Base-by-base conservation (phyloP, 225 moss, liverwort and hornwort species). In the Pseudisothecium myosuroides region DNA sequence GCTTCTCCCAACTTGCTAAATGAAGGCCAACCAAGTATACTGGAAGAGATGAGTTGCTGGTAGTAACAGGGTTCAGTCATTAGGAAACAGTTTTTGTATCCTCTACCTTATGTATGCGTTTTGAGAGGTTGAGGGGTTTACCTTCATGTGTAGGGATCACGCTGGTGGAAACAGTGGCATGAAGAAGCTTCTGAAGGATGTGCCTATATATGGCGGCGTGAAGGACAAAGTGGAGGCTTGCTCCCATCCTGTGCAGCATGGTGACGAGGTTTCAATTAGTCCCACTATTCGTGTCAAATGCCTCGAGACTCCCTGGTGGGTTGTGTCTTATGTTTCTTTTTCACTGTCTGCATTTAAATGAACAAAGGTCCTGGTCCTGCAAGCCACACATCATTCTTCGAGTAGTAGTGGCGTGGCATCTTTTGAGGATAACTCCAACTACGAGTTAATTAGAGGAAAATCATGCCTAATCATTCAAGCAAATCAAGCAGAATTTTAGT, bases 151-250 rank as follows among this genome's bases (percentile, higher is more conserved):
- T 78, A 94, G 92, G 94, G 94, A 93, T 54, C 91, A 94, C 61
- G 94, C 93, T 69, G 93, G 93, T 29, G 93, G 94, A 55, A 93
- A 94, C 87, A 92, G 77, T 71, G 92, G 87, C 56, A 91, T 93
- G 89, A 93, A 92, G 90, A 91, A 92, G 82, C 90, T 92, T 83
- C 85, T 94, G 52, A 92, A 89, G 64, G 93, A 91, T 88, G 90
- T 93, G 81, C 88, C 89, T 26, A 87, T 92, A 45, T 93, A 93
- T 67, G 94, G 94, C 36, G 94, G 93, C 20, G 88, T 91, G 74
- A 89, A 91, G 90, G 94, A 94, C 88, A 89, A 92, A 81, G 94
- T 94, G 81, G 92, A 94, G 93, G 94, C 92, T 47, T 94, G 92
- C 88, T 92, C 93, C 69, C 92, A 94, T 87, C 87, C 88, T 86